These are phyloP conservation scores for Phytophthora hibernalis DNA, from an alignment of 352 stramenopile species.

Conservation along the genomic window DNA sequence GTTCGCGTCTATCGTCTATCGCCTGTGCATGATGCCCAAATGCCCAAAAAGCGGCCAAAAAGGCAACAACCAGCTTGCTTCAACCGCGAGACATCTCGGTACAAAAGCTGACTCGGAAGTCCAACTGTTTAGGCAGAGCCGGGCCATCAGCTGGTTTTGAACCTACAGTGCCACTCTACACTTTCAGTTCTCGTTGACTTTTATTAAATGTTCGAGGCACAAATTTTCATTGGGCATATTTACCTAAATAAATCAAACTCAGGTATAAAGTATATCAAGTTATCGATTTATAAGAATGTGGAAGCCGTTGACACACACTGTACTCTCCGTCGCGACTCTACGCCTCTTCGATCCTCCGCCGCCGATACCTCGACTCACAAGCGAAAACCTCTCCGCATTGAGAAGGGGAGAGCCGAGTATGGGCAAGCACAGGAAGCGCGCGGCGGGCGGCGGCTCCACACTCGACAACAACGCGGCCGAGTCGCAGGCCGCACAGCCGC, in stretches of 20 bases:
- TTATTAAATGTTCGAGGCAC: too few species aligned
- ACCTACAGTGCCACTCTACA: background rate
- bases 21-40: too few species aligned
- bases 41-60: background rate
- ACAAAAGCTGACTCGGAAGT: background rate
- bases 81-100: constrained; percentile 14
- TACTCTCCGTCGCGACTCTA: background rate
- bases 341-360: too few species aligned
- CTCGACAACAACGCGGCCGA: constrained; percentile 25
- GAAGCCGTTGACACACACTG: too few species aligned
- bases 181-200: too few species aligned
- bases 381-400: constrained; percentile 1
- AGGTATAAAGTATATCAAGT: too few species aligned
- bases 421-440: constrained; percentile 35
- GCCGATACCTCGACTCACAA: background rate
- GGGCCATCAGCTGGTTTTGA: background rate
- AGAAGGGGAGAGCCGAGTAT: constrained; percentile 17
- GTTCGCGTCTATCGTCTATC: background rate
- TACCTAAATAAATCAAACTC: too few species aligned
- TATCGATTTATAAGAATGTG: too few species aligned
- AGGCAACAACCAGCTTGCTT: background rate
- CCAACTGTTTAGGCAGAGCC: background rate
- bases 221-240: too few species aligned
- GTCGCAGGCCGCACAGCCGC: background rate
- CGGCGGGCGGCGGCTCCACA: too few species aligned